A percentile compares a stretch with the other conserved stretches of the same genome.
Evolutionary conservation across 345 rosid genomes (phyloP).

Genomic region (Brassica cretica): DNA sequence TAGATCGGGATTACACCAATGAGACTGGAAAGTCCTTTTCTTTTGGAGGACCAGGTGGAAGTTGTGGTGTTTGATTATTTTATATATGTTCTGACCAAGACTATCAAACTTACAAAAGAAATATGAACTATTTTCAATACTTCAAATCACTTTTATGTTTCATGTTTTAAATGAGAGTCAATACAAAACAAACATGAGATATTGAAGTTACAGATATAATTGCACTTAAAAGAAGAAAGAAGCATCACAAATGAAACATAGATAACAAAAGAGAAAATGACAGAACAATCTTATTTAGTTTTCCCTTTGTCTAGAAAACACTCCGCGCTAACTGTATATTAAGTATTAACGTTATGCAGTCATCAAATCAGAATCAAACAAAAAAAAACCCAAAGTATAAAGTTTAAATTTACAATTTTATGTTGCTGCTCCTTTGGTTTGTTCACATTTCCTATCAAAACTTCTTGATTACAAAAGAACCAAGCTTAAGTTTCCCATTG

Average conservation of each 20-base stretch:
- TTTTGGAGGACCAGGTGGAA: conserved; percentile 29
- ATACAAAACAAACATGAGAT: not conserved
- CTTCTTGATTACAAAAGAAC: conserved; percentile 2
- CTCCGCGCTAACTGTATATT: not conserved
- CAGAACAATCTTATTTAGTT: not conserved
- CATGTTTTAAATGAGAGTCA: not conserved
- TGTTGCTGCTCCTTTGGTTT: not conserved
- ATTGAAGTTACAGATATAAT: not conserved
- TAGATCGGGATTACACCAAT: not conserved
- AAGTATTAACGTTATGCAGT: not conserved
- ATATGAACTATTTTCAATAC: not conserved
- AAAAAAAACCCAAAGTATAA: not conserved
- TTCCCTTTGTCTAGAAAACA: not conserved
- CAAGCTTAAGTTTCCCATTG: not conserved
- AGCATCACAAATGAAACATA: not conserved
- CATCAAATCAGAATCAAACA: not conserved
- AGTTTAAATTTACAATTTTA: not conserved
- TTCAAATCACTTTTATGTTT: not conserved
- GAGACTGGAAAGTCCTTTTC: not conserved
- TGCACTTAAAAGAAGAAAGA: not conserved
- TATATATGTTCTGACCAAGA: not conserved
- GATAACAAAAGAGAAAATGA: no score
- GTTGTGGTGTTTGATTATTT: conserved; percentile 11
- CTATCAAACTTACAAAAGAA: not conserved
- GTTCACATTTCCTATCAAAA: not conserved